Conservation (phyloP, 2,329 filamentous ascomycete genomes). For the Aureobasidium sp. region DNA sequence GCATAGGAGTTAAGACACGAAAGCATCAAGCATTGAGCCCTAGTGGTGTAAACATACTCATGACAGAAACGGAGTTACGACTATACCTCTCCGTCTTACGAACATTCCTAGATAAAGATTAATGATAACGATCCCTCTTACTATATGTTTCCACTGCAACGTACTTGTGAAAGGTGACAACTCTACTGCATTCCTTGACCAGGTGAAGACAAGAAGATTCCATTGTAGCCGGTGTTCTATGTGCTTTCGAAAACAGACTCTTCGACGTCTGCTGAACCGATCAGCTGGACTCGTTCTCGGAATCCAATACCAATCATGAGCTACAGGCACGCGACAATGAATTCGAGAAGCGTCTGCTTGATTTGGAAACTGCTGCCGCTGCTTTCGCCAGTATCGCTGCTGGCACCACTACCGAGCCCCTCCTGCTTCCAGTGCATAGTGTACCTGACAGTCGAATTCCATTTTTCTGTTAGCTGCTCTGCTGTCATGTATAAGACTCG, state of each 20-base stretch:
- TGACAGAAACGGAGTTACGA: neutral
- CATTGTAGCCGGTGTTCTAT: too few species aligned
- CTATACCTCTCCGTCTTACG: neutral
- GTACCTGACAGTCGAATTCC: neutral
- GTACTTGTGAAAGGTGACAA: neutral
- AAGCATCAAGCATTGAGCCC: neutral
- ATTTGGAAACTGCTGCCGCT: neutral
- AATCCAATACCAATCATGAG: neutral
- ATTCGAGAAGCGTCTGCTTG: neutral
- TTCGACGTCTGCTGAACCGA: too few species aligned
- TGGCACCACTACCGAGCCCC: neutral
- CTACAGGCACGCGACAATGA: neutral
- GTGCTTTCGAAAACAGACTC: too few species aligned
- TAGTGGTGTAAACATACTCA: neutral
- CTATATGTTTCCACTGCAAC: neutral
- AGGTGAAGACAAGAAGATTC: too few species aligned
- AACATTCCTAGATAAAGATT: conserved; percentile 3
- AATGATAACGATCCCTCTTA: conserved; percentile 3
- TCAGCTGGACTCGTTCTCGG: too few species aligned
- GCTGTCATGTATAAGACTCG: neutral
- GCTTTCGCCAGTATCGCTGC: neutral
- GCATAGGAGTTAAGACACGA: neutral
- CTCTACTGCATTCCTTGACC: too few species aligned
- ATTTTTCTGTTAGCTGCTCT: neutral
- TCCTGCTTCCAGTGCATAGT: neutral